These are phyloP conservation scores for Solanum virginianum DNA, from an alignment of 257 asterid species.

Conservation along the genomic window DNA sequence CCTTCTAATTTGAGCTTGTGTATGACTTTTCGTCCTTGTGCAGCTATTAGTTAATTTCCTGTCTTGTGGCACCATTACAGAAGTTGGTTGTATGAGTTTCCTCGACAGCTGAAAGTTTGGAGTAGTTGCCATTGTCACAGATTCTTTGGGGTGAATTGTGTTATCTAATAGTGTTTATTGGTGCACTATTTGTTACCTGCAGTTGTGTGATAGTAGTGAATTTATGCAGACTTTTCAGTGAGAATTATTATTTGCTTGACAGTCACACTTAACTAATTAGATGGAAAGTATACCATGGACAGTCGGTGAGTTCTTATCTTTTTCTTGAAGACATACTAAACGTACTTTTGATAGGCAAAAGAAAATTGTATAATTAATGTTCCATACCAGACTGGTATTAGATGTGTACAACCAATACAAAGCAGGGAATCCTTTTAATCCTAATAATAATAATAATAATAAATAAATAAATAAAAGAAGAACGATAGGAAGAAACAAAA, in stretches of 20 bases:
- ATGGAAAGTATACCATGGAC: background rate
- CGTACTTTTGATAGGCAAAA: background rate
- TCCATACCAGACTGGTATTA: background rate
- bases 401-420: background rate
- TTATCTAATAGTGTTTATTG: background rate
- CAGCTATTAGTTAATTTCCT: too few relatives aligned
- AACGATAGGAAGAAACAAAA: background rate
- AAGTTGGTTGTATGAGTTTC: conserved; percentile 78
- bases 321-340: background rate
- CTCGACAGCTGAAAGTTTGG: conserved; percentile 91
- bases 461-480: background rate
- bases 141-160: conserved; percentile 2
- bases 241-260: background rate
- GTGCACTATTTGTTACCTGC: background rate
- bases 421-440: background rate
- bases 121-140: conserved; percentile 81
- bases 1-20: too few relatives aligned
- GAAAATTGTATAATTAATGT: background rate
- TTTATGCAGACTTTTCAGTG: background rate
- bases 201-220: background rate
- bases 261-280: background rate
- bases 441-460: too few relatives aligned
- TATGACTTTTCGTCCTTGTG: too few relatives aligned
- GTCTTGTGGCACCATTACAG: conserved; percentile 84
- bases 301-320: background rate